Percentiles rank a stretch among this genome's conserved stretches.
Conservation (phyloP, 1,139 yeast genomes). For the Nakaseomyces sp. region DNA sequence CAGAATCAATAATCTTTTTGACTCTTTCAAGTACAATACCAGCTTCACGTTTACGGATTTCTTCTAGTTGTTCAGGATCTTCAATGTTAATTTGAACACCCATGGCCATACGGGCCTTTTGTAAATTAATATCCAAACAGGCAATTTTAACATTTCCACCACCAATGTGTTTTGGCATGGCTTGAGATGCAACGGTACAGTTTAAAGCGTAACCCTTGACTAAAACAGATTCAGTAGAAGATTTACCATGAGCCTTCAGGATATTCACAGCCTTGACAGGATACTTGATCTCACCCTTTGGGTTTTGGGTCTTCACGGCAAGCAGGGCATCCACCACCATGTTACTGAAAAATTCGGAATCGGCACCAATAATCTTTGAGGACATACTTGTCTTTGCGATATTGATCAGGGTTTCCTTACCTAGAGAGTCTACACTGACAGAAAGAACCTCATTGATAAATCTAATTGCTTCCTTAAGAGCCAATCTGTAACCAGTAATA, state of each 20-base stretch:
- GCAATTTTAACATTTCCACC: slow-evolving; percentile 57
- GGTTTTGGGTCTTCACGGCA: slow-evolving; percentile 85
- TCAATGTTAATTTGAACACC: slow-evolving; percentile 96
- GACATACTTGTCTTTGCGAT: slow-evolving; percentile 98
- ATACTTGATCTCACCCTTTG: slow-evolving; percentile 81
- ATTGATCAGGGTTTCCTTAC: slow-evolving; percentile 72
- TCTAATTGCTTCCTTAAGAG: slow-evolving; percentile 83
- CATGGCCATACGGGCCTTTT: slow-evolving; percentile 95
- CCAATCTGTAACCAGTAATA: slow-evolving; percentile 91
- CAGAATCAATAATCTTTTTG: slow-evolving; percentile 76
- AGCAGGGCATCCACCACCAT: slow-evolving; percentile 94
- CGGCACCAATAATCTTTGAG: slow-evolving; percentile 93
- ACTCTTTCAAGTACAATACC: slow-evolving; percentile 87
- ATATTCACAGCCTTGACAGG: slow-evolving; percentile 97
- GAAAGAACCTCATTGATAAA: slow-evolving; percentile 82
- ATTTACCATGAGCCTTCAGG: slow-evolving; percentile 93
- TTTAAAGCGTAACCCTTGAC: slow-evolving; percentile 94
- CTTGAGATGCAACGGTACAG: slow-evolving; percentile 96
- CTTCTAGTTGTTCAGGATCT: slow-evolving; percentile 95
- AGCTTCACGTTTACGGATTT: slow-evolving; percentile 87
- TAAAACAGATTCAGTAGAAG: slow-evolving; percentile 74
- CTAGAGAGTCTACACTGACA: slow-evolving; percentile 69
- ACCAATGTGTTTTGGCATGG: slow-evolving; percentile 80
- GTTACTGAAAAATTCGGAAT: slow-evolving; percentile 79
- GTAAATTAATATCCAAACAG: slow-evolving; percentile 85